Evolutionary conservation across 2,329 filamentous ascomycete genomes (phyloP), one percentile per base, ranked within the genome.

Genomic region (Arthrobotrys pseudoclavata): DNA sequence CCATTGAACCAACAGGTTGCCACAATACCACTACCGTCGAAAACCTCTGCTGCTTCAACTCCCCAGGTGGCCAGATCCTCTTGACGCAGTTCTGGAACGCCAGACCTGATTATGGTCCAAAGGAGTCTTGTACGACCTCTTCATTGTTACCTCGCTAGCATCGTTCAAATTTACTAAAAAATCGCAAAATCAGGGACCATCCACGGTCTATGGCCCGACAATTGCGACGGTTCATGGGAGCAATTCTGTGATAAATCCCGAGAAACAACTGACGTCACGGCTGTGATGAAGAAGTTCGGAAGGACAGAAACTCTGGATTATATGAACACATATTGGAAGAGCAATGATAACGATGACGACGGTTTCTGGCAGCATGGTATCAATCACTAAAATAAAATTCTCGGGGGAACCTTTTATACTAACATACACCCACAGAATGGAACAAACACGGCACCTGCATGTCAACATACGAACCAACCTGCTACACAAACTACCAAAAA

Each of bases 81-180:
- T 88, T 89, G 83, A 93, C 92, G 1, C 91, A 94, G 81, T 93
- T 94, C 84, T 94, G 91, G 91, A 91, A 94, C 81, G 87, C 89
- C 0, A 82, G 87, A 72, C 91, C 91, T 0, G 84, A 87, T 0
- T 87, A 89, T 3, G 91, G 92, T 0, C 91, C 91, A 1, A 84
- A 83, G 61, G 87, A 92, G 82, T 90, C 88, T 4, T 94, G 91
- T 91, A 93, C 91, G 0, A 87, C 93, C 26, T 31, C 10, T 18
- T 6, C 22, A 18, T 40, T 50, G 6, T 42, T 18, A n/a, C 22
- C 4, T 26, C 5, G 26, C 5, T 45, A 4, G 20, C 20, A 34
- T 18, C 2, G 24, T 20, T 12, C 0, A 1, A 22, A 22, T 20
- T 20, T 37, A 52, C 55, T 31, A 9, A 61, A n/a, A 18, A 18